Conservation (phyloP, 805 yeast species). For the Cephaloascus fragrans region DNA sequence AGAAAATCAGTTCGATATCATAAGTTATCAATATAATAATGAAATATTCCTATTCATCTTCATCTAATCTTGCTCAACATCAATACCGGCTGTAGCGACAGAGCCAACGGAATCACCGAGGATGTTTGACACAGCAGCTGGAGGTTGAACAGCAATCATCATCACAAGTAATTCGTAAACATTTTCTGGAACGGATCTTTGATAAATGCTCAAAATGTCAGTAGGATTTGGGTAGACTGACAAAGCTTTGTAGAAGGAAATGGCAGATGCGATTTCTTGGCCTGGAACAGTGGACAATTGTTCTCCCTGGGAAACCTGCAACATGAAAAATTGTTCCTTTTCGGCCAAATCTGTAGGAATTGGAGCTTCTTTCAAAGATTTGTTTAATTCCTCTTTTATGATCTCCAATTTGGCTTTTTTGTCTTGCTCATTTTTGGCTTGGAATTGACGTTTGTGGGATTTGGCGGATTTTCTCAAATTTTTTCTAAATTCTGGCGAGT, state of each 20-base stretch:
- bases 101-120: constrained; percentile 34
- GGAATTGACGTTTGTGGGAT: constrained; percentile 49
- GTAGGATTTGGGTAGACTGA: constrained; percentile 92
- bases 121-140: constrained; percentile 63
- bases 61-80: background rate
- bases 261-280: constrained; percentile 73
- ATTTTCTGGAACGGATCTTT: constrained; percentile 74
- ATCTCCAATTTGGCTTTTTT: constrained; percentile 51
- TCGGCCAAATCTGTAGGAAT: constrained; percentile 59
- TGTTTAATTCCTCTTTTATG: constrained; percentile 51
- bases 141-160: constrained; percentile 89
- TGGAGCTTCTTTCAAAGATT: constrained; percentile 63
- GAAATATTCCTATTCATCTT: too few relatives aligned
- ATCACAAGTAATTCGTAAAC: constrained; percentile 76
- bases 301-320: constrained; percentile 80
- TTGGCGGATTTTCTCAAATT: constrained; percentile 54
- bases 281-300: constrained; percentile 59
- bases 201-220: constrained; percentile 81
- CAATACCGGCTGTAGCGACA: constrained; percentile 1
- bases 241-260: constrained; percentile 87
- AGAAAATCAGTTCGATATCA: too few relatives aligned
- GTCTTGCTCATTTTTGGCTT: constrained; percentile 43
- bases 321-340: constrained; percentile 73
- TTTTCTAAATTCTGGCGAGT: constrained; percentile 72
- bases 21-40: too few relatives aligned